phyloP scores from a whole-genome alignment of 495 filamentous ascomycete species.

The Daldinia grandis region DNA sequence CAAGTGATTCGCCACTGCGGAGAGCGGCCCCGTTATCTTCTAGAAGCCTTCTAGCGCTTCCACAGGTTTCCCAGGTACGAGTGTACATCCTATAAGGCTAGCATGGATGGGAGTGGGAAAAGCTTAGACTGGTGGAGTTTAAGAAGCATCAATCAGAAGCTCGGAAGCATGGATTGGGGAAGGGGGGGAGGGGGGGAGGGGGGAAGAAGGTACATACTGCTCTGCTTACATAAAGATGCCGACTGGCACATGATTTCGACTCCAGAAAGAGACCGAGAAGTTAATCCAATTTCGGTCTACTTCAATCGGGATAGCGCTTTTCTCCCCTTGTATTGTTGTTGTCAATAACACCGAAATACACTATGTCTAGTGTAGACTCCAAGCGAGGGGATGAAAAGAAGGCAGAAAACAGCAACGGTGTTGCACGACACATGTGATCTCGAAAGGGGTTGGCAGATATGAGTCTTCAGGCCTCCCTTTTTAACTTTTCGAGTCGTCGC shows the following conservation, averaged over 20 bases:
- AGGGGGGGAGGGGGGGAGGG: too few species aligned
- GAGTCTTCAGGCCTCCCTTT: constrained; percentile 9
- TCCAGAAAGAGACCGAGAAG: constrained; percentile 39
- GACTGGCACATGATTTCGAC: constrained; percentile 24
- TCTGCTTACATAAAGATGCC: neutral
- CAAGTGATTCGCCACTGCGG: constrained; percentile 35
- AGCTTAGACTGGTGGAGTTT: neutral
- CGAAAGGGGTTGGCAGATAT: neutral
- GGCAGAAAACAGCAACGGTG: neutral
- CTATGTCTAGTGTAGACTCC: neutral
- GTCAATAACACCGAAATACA: constrained; percentile 32
- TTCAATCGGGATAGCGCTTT: constrained; percentile 16
- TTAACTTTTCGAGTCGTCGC: constrained; percentile 33
- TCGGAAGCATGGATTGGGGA: too few species aligned
- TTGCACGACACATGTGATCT: neutral
- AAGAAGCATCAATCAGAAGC: neutral
- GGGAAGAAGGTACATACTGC: neutral
- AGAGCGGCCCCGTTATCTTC: constrained; percentile 28
- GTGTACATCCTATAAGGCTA: constrained; percentile 16
- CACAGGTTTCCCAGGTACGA: neutral
- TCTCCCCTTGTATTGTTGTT: neutral
- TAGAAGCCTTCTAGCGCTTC: constrained; percentile 38
- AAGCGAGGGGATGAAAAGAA: constrained; percentile 5
- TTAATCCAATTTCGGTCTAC: constrained; percentile 34
- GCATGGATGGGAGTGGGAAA: neutral